Percentiles rank a stretch among this genome's conserved stretches.
Conservation (phyloP, 1,284 basidiomycete species). For the Moesziomyces antarcticus region DNA sequence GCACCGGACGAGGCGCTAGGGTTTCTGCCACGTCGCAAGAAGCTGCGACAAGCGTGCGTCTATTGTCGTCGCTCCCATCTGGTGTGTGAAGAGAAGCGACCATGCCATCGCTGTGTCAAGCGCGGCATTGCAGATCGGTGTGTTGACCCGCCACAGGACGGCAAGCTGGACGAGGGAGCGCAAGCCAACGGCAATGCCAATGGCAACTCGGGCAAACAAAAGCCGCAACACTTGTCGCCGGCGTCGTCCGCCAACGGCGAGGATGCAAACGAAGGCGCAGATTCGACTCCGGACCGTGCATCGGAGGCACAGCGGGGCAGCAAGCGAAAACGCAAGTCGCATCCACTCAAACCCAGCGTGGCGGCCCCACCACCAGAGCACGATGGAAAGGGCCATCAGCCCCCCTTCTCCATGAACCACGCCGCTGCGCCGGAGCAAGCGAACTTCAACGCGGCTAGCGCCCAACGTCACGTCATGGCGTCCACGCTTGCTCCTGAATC, state of each 20-base stretch:
- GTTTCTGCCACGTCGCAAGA: slow-evolving; percentile 32
- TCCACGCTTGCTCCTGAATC: background rate
- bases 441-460: background rate
- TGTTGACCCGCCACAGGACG: slow-evolving; percentile 30
- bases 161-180: slow-evolving; percentile 1
- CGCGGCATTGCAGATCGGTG: slow-evolving; percentile 48
- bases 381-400: too few species aligned
- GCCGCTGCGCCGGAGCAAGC: background rate
- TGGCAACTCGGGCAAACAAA: background rate
- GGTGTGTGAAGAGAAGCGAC: slow-evolving; percentile 47
- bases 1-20: slow-evolving; percentile 3
- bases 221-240: background rate
- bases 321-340: slow-evolving; percentile 20
- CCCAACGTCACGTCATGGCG: background rate
- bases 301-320: slow-evolving; percentile 1
- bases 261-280: background rate
- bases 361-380: too few species aligned
- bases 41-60: slow-evolving; percentile 42
- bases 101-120: slow-evolving; percentile 44
- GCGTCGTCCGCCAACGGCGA: slow-evolving; percentile 1
- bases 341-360: background rate
- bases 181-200: background rate
- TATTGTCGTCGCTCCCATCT: slow-evolving; percentile 45
- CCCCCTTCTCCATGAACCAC: too few species aligned
- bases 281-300: background rate